Evolutionary conservation across 371 early-diverging fungal genomes (phyloP).

Genomic region (Funneliformis caledonium): DNA sequence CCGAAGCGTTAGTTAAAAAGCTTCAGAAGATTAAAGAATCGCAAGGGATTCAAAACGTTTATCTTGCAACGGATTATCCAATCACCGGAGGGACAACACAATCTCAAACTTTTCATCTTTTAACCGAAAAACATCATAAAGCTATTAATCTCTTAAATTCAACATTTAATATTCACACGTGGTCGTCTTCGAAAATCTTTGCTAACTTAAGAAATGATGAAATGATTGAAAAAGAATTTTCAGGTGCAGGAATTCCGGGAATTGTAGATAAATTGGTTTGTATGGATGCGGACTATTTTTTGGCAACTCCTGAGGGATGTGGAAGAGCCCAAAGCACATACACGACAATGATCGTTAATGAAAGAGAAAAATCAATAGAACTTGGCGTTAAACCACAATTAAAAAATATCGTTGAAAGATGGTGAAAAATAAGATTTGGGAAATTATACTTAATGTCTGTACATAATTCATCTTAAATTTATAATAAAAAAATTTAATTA

Average conservation of each 20-base stretch:
- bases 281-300: slow-evolving; percentile 32
- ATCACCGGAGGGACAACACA: neutral
- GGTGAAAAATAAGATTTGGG: neutral
- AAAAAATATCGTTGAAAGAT: neutral
- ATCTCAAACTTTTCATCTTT: neutral
- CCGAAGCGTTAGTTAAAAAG: neutral
- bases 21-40: neutral
- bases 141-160: slow-evolving; percentile 17
- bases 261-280: slow-evolving; percentile 41
- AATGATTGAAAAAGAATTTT: neutral
- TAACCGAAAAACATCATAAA: slow-evolving; percentile 27
- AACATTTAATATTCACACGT: neutral
- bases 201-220: neutral
- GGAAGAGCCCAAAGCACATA: slow-evolving; percentile 10
- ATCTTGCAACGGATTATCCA: slow-evolving; percentile 43
- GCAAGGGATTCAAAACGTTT: slow-evolving; percentile 23
- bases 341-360: neutral
- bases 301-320: slow-evolving; percentile 20
- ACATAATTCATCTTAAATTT: too few relatives aligned
- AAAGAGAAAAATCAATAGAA: neutral
- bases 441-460: too few relatives aligned
- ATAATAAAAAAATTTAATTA: too few relatives aligned
- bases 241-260: slow-evolving; percentile 31
- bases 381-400: neutral
- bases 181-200: neutral